Base-by-base conservation (phyloP, 495 filamentous ascomycete genomes). In the Darksidea phi region DNA sequence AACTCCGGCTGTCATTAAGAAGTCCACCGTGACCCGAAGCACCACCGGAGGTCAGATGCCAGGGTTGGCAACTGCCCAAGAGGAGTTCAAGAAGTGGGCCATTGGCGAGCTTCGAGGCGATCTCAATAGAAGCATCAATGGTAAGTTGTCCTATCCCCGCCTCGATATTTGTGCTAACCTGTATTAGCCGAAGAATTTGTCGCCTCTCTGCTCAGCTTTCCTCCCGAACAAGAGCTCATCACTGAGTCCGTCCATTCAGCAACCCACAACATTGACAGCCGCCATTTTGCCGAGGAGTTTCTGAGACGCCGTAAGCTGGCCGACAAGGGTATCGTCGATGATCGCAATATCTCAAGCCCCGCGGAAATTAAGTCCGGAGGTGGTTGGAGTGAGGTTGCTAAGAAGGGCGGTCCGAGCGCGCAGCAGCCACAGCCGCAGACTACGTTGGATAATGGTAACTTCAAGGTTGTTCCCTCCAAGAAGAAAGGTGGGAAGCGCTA, bases 301-400 rank as follows among this genome's bases (percentile, higher is more conserved):
- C 83, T 97, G 57, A 85, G 90, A 23, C 91, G 94, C 57, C 90
- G 89, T 72, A 92, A 90, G 80, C 82, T 93, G 0, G 95, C 93
- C 1, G 91, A 96, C 61, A 90, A 88, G 78, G 94, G 94, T 26
- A 80, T 96, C 28, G 78, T 94, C 0, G 84, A 87, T 67, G 78
- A 64, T 72, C 63, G 38, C 43, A 67, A 48, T 18, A 61, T 66
- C 8, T 38, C 56, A 25, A 63, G 62, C 34, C 72, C 77, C 71
- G 70, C 78, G 70, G 76, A 84, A 54, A 74, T 74, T 1, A 75
- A 74, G 21, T 72, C 77, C 20, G 74, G 71, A 23, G 72, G 68
- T 18, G 94, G 94, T 24, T 97, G 94, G 94, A 96, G 83, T 69
- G 95, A 97, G 77, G 94, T 98, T 65, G 94, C 94, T 8, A 97